These are phyloP conservation scores for Colletotrichum caudatum DNA, from an alignment of 2,329 filamentous ascomycete genomes.

Conservation along the genomic window DNA sequence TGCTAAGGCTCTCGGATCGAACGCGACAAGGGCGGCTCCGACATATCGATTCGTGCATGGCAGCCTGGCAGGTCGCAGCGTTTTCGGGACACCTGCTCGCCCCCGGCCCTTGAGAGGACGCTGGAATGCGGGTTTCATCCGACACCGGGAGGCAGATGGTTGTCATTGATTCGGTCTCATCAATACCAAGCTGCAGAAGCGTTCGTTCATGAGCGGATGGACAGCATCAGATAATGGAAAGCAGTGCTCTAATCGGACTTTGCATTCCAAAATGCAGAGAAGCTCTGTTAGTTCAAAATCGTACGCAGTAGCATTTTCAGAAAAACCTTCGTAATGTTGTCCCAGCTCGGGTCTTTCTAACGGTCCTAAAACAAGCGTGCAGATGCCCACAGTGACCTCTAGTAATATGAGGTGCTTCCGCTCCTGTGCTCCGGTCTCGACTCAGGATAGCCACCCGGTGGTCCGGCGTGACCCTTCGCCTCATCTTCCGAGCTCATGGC, in stretches of 20 bases:
- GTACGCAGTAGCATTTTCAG: slow-evolving; percentile 25
- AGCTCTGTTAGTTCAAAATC: slow-evolving; percentile 23
- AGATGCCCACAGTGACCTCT: slow-evolving; percentile 20
- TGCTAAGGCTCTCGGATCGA: not conserved
- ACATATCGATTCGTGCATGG: slow-evolving; percentile 1
- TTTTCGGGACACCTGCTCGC: slow-evolving; percentile 11
- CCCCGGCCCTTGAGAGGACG: not conserved
- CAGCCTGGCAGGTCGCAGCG: slow-evolving; percentile 13
- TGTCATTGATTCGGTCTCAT: slow-evolving; percentile 12
- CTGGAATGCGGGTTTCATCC: slow-evolving; percentile 25
- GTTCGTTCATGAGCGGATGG: slow-evolving; percentile 11
- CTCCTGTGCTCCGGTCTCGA: slow-evolving; percentile 56
- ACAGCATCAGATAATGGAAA: slow-evolving; percentile 25
- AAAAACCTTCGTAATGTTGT: slow-evolving; percentile 23
- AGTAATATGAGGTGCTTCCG: slow-evolving; percentile 55
- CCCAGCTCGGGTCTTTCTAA: slow-evolving; percentile 19
- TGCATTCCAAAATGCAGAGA: not conserved
- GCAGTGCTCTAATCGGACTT: not conserved
- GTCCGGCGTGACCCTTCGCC: slow-evolving; percentile 47
- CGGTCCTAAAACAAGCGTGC: slow-evolving; percentile 18
- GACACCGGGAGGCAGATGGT: slow-evolving; percentile 12
- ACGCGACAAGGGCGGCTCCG: slow-evolving; percentile 21
- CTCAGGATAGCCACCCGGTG: slow-evolving; percentile 65
- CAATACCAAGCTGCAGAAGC: slow-evolving; percentile 5
- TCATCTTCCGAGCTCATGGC: slow-evolving; percentile 57